These are phyloP conservation scores for Arachnomyces sp. DNA, from an alignment of 2,329 filamentous ascomycete genomes.

Conservation along the genomic window DNA sequence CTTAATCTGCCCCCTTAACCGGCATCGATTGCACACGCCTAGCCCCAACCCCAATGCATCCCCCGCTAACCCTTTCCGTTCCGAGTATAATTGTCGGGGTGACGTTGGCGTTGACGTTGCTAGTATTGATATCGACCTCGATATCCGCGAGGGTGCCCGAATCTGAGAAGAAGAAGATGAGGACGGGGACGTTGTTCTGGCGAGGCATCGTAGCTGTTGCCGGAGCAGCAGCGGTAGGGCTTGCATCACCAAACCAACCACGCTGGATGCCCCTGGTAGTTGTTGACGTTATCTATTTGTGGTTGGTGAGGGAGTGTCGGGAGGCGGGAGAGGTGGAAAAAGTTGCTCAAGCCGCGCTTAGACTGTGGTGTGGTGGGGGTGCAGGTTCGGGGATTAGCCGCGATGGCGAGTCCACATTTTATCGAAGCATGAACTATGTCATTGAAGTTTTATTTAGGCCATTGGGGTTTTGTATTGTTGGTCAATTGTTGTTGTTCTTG, in stretches of 20 bases:
- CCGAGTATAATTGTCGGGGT: constrained; percentile 11
- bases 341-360: too few species aligned
- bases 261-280: constrained; percentile 14
- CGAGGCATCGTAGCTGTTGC: constrained; percentile 25
- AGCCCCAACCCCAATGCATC: too few species aligned
- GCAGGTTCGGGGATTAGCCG: background rate
- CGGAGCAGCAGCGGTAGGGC: constrained; percentile 31
- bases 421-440: too few species aligned
- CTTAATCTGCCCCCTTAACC: constrained; percentile 26
- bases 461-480: constrained; percentile 3
- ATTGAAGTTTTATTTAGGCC: too few species aligned
- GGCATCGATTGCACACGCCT: constrained; percentile 38
- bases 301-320: constrained; percentile 10
- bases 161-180: constrained; percentile 17
- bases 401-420: too few species aligned
- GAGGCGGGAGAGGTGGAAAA: background rate
- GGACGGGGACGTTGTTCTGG: constrained; percentile 16
- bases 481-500: too few species aligned
- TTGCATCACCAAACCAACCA: constrained; percentile 29
- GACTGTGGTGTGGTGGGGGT: background rate
- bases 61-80: constrained; percentile 17
- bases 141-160: constrained; percentile 13
- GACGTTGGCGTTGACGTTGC: background rate
- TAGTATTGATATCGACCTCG: constrained; percentile 4
- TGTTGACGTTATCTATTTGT: constrained; percentile 11